phyloP scores from a whole-genome alignment of 495 filamentous ascomycete genomes.

The Letharia lupina region DNA sequence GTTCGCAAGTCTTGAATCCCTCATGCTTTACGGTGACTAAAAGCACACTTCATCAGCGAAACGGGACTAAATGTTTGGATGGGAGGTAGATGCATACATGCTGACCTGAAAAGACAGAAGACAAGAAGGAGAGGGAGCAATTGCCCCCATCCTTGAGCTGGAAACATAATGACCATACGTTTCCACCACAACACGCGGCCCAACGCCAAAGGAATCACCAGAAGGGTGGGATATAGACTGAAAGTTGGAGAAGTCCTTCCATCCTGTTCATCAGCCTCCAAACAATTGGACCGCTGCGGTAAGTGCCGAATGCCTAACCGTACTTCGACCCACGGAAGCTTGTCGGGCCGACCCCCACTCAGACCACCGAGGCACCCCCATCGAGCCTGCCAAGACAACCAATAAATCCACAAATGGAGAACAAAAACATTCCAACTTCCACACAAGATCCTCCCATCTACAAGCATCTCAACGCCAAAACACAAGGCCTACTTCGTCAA shows the following conservation, averaged over 20 bases:
- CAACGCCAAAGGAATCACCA: conserved; percentile 1
- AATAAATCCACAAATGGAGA: conserved; percentile 19
- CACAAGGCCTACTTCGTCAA: conserved; percentile 35
- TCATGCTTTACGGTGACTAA: conserved; percentile 83
- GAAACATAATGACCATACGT: neutral
- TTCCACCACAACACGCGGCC: neutral
- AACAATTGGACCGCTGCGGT: neutral
- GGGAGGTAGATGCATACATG: conserved; percentile 35
- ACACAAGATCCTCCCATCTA: conserved; percentile 37
- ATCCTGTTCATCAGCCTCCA: neutral
- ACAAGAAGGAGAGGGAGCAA: conserved; percentile 42
- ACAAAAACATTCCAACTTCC: conserved; percentile 26
- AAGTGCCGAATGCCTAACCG: neutral
- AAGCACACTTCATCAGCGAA: conserved; percentile 13
- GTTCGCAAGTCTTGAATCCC: conserved; percentile 90
- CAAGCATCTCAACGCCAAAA: conserved; percentile 41
- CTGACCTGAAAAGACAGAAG: conserved; percentile 38
- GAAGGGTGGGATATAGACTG: neutral
- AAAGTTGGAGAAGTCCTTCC: no score
- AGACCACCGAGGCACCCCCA: neutral
- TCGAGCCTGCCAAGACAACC: conserved; percentile 11
- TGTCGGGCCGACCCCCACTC: conserved; percentile 12
- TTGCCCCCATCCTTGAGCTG: conserved; percentile 48
- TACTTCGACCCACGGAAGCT: neutral
- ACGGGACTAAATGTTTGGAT: neutral